Evolutionary conservation across 805 yeast species (phyloP).

Genomic region (Hemisphaericaspora nanyangensis): DNA sequence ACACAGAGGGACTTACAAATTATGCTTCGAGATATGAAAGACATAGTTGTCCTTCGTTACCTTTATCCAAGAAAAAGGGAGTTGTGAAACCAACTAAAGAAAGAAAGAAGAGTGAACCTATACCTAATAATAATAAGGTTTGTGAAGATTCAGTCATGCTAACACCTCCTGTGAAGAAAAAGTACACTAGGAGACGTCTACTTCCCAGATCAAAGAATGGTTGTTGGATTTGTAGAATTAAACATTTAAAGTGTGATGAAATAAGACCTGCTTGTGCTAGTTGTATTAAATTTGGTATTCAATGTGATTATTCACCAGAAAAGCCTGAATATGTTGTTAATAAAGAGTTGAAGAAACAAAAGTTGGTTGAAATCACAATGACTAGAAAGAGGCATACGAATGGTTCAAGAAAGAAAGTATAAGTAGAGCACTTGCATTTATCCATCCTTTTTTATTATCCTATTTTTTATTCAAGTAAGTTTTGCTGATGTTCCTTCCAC

Average conservation of each 20-base stretch:
- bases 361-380: conserved; percentile 28
- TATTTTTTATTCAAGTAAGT: no score
- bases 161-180: conserved; percentile 16
- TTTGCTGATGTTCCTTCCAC: no score
- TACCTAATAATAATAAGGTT: not conserved
- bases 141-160: not conserved
- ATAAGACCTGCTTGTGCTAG: conserved; percentile 32
- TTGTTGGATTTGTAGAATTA: conserved; percentile 45
- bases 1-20: not conserved
- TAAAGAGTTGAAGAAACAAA: conserved; percentile 28
- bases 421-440: not conserved
- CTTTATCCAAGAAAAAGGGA: not conserved
- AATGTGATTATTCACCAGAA: conserved; percentile 36
- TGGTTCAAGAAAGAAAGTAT: not conserved
- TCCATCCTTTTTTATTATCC: no score
- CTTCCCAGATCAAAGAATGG: conserved; percentile 41
- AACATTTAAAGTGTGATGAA: conserved; percentile 44
- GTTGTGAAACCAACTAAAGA: not conserved
- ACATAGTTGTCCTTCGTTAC: not conserved
- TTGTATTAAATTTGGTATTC: conserved; percentile 37
- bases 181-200: conserved; percentile 35
- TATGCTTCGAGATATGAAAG: not conserved
- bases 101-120: not conserved
- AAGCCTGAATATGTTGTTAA: conserved; percentile 39
- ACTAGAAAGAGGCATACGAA: conserved; percentile 17